Evolutionary conservation across 2,329 filamentous ascomycete genomes (phyloP), one percentile per base, ranked within the genome.

Genomic region (Fusarium lyarnte): DNA sequence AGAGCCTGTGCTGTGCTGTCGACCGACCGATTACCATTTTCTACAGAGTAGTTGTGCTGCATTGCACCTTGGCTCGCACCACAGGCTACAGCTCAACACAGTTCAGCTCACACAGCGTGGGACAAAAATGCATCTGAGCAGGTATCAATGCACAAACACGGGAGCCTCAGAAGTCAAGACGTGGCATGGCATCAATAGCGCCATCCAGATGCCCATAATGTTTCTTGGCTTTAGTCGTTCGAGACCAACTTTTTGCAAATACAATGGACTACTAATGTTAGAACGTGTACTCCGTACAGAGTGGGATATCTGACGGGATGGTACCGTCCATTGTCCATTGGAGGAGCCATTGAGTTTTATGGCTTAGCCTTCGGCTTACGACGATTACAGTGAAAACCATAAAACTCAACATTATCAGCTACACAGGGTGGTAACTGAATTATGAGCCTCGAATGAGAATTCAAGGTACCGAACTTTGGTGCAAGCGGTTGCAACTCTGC

Each of bases 121-220:
- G 54, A 57, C 45, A 68, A 70, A 51, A 59, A 42, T 60, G 66
- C 55, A 64, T 61, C 57, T 54, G 52, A 55, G 33, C 47, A 16
- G 43, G 58, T 43, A 29, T 68, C 68, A 54, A 60, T 71, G 63
- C 66, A 69, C 43, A 45, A 45, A 47, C 46, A 74, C 73, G 58
- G 58, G 63, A 63, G 62, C 55, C 53, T 54, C 29, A 29, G 29
- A 41, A 25, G n/a, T 46, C 36, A 57, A 61, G 70, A 73, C 66
- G 67, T 68, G 70, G 66, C 70, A 73, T 60, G 58, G 63, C 66
- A 68, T 63, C 39, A 43, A 68, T 51, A 71, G 62, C 57, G 59
- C 54, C 70, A 67, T 41, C 33, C 21, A 35, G 31, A 71, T 46
- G 38, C 65, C 53, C 70, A 36, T 67, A 46, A 65, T 52, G 35